Base-by-base conservation (phyloP, 2,329 filamentous ascomycete genomes). In the Cladosporium colombiae region DNA sequence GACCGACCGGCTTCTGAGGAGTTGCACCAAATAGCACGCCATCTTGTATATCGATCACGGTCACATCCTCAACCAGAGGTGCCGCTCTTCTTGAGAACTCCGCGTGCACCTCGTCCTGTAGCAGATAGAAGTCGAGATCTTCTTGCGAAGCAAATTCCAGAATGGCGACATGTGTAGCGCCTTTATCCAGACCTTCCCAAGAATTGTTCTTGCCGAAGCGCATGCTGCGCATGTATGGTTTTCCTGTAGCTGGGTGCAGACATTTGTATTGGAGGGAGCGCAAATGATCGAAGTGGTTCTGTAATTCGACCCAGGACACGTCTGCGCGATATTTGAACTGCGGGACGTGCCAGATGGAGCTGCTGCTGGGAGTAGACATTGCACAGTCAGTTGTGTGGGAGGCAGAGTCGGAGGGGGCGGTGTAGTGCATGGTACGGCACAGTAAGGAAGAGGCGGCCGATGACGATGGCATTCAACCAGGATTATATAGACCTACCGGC, bases 91-190 rank as follows among this genome's bases (percentile, higher is more conserved):
- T 68, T 1, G 70, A 73, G 64, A 78, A 77, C 44, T 71, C 71
- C 2, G 70, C 46, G 65, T 78, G 76, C n/a, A 78, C 71, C 0
- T 69, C 65, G 37, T 78, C 76, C 11, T 72, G 35, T 0, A 72
- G 71, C 6, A 78, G 68, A 57, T 77, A 78, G 63, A 75, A 76
- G 53, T 78, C 72, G 18, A 77, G 68, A 64, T 78, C 75, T 8
- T 71, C 74, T 55, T 77, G 74, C 5, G 66, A 71, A 11, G 69
- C 74, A 60, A 78, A 77, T 50, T 78, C 74, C 0, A 78, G 71
- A 0, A 77, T 67, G 53, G 77, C 77, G 14, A 68, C 75, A 63
- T 78, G 76, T 13, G 77, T 77, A 68, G 78, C 72, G 62, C 73
- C 76, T 66, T 77, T 77, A 11, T 55, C 68, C 65, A 68, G 72